Evolutionary conservation across 1,284 basidiomycete genomes (phyloP), one percentile per base, ranked within the genome.

Genomic region (Leccinum pachyderme): DNA sequence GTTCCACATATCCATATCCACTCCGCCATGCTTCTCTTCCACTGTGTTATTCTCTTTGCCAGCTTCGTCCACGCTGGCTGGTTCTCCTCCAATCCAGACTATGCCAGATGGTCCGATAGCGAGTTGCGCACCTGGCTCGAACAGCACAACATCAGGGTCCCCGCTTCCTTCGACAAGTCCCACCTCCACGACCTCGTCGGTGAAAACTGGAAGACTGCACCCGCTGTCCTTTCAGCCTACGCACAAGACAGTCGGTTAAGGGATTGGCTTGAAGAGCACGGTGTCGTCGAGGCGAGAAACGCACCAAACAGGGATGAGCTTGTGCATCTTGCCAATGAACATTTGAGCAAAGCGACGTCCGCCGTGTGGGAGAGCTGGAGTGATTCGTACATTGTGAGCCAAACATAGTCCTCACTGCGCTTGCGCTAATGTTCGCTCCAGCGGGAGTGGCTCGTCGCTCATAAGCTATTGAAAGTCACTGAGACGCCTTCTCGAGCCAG

Each of bases 321-420:
- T 29, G 70, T 91, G 25, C 74, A 73, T 15, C 78, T 86, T 67
- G 89, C 93, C 78, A 77, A 79, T 46, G 78, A 84, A 29, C 79
- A 84, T 0, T 95, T 94, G 69, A 83, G 82, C 32, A 75, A 78
- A 47, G 75, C 81, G 15, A 67, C 82, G 7, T 74, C 80, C 56
- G 87, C 89, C 1, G 72, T 88, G 47, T 98, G 91, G 81, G 77
- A 90, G 33, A 82, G 86, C 5, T 98, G 94, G 94, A 87, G 86
- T 46, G 87, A 90, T 66, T 88, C 84, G 3, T 91, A 91, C 68
- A 82, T 95, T 51, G 91, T 93, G 64, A 63, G 84, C 60, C 7
- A 7, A 8, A 4, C 8, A 11, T 18, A 27, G 8, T 6, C 13
- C n/a, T 45, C 13, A 8, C 29, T 7, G 4, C 11, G 4, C n/a